phyloP scores from a whole-genome alignment of 345 rosid genomes.

The Mercurialis annua region DNA sequence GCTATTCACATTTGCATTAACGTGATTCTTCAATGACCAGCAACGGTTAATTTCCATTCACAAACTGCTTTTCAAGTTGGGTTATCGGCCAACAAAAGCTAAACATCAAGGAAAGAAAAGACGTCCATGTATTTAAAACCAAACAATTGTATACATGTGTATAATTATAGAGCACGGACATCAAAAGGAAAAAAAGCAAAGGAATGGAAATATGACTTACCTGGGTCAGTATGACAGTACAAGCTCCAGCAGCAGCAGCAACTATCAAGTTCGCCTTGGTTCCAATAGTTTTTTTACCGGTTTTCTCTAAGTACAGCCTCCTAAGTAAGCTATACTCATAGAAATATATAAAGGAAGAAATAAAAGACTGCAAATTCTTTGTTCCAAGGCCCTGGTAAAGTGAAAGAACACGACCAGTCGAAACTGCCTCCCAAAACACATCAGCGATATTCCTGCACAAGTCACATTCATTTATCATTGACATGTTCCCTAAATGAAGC shows the following conservation, averaged over 20 bases:
- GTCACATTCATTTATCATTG: neutral
- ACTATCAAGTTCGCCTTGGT: constrained; percentile 18
- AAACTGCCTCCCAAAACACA: constrained; percentile 32
- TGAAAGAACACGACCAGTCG: constrained; percentile 23
- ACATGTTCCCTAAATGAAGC: neutral
- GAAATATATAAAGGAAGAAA: constrained; percentile 26
- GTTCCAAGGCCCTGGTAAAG: constrained; percentile 35
- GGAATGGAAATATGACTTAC: neutral
- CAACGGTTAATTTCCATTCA: neutral
- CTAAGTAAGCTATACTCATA: constrained; percentile 30
- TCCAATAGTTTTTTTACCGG: constrained; percentile 22
- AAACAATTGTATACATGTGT: neutral
- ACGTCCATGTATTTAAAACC: neutral
- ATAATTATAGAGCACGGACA: neutral
- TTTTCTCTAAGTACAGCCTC: constrained; percentile 26
- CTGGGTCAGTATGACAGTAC: constrained; percentile 24
- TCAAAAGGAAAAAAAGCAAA: too few species aligned
- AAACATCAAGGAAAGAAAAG: neutral
- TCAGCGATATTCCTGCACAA: constrained; percentile 27
- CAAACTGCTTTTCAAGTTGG: neutral
- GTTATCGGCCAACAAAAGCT: neutral
- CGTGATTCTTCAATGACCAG: neutral
- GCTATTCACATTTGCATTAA: neutral
- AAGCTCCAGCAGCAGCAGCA: constrained; percentile 33
- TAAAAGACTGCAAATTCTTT: constrained; percentile 28